phyloP scores from a whole-genome alignment of 257 asterid genomes.

The Jacaranda mimosifolia region DNA sequence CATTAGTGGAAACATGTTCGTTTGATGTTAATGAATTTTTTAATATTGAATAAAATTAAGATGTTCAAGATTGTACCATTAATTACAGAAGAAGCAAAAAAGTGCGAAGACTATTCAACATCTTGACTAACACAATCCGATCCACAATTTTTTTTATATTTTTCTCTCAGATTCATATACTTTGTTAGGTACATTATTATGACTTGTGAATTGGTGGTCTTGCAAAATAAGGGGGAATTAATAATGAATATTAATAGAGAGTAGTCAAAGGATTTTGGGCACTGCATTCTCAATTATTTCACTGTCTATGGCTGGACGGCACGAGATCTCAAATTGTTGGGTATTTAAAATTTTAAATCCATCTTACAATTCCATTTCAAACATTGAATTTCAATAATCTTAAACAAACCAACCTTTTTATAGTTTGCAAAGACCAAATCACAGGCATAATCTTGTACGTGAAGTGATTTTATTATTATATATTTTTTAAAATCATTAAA shows the following conservation, averaged over 20 bases:
- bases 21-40: background rate
- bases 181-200: constrained; percentile 26
- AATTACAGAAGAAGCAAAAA: constrained; percentile 1
- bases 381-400: background rate
- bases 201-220: constrained; percentile 26
- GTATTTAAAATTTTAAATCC: background rate
- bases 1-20: background rate
- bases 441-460: background rate
- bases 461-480: background rate
- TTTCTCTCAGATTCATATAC: no score
- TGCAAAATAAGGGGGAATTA: constrained; percentile 1
- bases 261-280: background rate
- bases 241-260: constrained; percentile 5
- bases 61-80: background rate
- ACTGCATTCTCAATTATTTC: background rate
- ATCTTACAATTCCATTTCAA: constrained; percentile 8
- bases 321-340: constrained; percentile 1
- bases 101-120: constrained; percentile 8
- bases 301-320: background rate
- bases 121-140: constrained; percentile 31
- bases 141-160: background rate
- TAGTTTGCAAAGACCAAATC: background rate
- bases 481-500: background rate
- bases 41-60: background rate
- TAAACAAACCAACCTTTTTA: background rate